Percentiles rank a stretch among this genome's conserved stretches.
These are phyloP conservation scores for Kurtzmaniella natalensis DNA, from an alignment of 1,139 yeast species.

Conservation along the genomic window DNA sequence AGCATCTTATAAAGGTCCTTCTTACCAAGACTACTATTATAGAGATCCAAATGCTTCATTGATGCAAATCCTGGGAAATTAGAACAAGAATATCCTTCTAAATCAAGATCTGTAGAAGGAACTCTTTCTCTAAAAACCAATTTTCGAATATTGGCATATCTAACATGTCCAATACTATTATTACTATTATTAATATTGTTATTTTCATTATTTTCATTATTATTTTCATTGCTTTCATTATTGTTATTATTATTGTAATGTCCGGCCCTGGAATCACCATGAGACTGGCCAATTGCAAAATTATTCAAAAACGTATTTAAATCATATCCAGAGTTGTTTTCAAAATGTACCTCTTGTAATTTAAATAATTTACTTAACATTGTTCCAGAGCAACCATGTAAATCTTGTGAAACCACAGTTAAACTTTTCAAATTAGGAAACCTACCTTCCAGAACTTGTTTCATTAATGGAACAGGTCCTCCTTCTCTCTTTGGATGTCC, in stretches of 20 bases:
- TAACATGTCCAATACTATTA: background rate
- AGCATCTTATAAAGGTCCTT: constrained; percentile 30
- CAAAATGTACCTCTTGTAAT: constrained; percentile 24
- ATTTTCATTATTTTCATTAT: background rate
- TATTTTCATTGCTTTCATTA: background rate
- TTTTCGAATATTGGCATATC: constrained; percentile 14
- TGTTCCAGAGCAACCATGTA: background rate
- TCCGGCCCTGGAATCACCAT: background rate
- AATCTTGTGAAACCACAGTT: constrained; percentile 10
- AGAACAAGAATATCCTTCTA: constrained; percentile 21
- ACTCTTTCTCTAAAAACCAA: constrained; percentile 30
- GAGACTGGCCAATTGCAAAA: constrained; percentile 19
- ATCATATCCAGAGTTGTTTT: constrained; percentile 29
- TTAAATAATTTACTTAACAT: constrained; percentile 6
- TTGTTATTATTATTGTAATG: no score
- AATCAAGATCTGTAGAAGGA: constrained; percentile 15
- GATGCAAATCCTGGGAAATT: constrained; percentile 23
- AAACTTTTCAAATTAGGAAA: constrained; percentile 4
- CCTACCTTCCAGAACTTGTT: constrained; percentile 8
- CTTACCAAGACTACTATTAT: constrained; percentile 28
- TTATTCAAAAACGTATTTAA: constrained; percentile 27
- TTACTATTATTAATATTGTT: background rate
- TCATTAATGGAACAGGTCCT: constrained; percentile 1
- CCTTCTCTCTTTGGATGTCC: constrained; percentile 6
- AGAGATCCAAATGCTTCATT: constrained; percentile 30